Evolutionary conservation across 371 early-diverging fungal species (phyloP).

Genomic region (Mucor racemosus): DNA sequence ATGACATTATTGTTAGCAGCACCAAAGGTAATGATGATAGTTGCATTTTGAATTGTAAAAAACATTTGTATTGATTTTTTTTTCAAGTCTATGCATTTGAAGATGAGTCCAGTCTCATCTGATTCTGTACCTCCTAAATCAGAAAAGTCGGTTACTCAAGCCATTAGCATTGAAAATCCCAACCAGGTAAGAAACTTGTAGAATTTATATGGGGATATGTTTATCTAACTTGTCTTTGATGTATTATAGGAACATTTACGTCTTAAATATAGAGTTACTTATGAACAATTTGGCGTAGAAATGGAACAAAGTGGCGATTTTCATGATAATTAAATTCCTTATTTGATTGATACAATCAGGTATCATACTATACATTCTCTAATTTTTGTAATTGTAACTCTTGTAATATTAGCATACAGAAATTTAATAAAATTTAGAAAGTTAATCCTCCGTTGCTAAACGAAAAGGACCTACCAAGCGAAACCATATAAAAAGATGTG

Average conservation of each 20-base stretch:
- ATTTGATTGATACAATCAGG: background rate
- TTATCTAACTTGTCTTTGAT: background rate
- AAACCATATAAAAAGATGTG: too few species aligned
- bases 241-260: constrained; percentile 60
- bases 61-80: background rate
- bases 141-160: constrained; percentile 59
- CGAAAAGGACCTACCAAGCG: too few species aligned
- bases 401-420: too few species aligned
- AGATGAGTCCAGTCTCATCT: constrained; percentile 66
- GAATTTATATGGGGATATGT: background rate
- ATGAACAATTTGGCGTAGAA: constrained; percentile 68
- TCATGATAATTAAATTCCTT: constrained; percentile 10
- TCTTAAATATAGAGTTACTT: constrained; percentile 71
- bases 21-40: constrained; percentile 52
- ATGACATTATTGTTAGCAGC: constrained; percentile 57
- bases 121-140: constrained; percentile 63
- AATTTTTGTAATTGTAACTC: too few species aligned
- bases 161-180: constrained; percentile 59
- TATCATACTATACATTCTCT: too few species aligned
- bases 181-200: constrained; percentile 30
- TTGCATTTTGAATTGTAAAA: background rate
- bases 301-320: constrained; percentile 78
- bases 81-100: constrained; percentile 62
- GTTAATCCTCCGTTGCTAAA: too few species aligned
- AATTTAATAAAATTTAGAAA: too few species aligned